Evolutionary conservation across 1,284 basidiomycete genomes (phyloP).

Genomic region (Sporisorium reilianum): DNA sequence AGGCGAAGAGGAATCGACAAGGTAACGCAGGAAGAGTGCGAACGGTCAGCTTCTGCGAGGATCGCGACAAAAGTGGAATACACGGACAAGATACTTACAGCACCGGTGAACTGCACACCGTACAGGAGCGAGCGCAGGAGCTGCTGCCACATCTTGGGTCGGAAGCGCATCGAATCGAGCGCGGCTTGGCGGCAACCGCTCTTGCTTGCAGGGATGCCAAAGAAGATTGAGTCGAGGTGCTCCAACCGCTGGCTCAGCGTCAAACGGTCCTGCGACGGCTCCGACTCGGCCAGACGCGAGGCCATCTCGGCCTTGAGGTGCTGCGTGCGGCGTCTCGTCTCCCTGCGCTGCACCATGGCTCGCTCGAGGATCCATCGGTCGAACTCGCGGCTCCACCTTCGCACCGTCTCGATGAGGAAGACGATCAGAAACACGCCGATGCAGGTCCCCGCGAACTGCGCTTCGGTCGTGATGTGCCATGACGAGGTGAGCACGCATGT

Average conservation of each 20-base stretch:
- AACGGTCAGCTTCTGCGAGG: constrained; percentile 1
- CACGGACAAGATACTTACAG: constrained; percentile 34
- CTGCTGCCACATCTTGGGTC: constrained; percentile 57
- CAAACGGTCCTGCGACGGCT: constrained; percentile 26
- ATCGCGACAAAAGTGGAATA: neutral
- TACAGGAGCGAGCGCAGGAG: constrained; percentile 57
- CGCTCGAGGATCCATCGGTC: constrained; percentile 58
- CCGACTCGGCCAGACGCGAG: constrained; percentile 18
- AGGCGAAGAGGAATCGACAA: neutral
- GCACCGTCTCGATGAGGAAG: constrained; percentile 59
- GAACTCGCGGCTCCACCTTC: constrained; percentile 59
- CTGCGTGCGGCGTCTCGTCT: constrained; percentile 26
- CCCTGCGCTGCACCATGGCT: constrained; percentile 27
- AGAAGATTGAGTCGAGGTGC: constrained; percentile 48
- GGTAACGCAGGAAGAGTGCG: neutral
- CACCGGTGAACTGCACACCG: constrained; percentile 59
- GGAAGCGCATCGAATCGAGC: constrained; percentile 42
- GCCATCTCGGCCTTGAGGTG: constrained; percentile 41
- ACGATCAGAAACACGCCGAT: constrained; percentile 61
- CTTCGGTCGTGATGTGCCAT: constrained; percentile 55
- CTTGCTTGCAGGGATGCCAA: constrained; percentile 26
- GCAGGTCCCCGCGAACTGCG: constrained; percentile 62
- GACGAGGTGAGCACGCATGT: constrained; percentile 58
- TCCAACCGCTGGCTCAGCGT: constrained; percentile 26
- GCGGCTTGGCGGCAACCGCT: constrained; percentile 34